A percentile compares a stretch with the other conserved stretches of the same genome.
These are phyloP conservation scores for Trametes gibbosa DNA, from an alignment of 768 basidiomycete species.

Conservation along the genomic window DNA sequence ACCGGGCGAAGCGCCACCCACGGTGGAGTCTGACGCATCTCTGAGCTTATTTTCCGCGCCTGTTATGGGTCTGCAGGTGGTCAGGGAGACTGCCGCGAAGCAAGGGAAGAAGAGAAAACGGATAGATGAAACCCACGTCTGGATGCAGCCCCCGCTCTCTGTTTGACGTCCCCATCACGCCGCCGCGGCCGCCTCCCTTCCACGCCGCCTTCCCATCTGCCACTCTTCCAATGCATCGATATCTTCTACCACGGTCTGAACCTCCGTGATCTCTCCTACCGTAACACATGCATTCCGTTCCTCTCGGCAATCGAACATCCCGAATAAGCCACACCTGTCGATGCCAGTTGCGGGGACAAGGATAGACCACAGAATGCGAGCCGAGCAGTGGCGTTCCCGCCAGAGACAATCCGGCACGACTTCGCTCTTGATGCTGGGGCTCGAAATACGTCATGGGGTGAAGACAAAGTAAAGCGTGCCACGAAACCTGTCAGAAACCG, in stretches of 20 bases:
- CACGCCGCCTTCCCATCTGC: background rate
- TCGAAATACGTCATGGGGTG: too few relatives aligned
- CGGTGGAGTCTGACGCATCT: background rate
- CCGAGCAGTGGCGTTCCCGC: too few relatives aligned
- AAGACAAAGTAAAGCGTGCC: too few relatives aligned
- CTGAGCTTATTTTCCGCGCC: slow-evolving; percentile 3
- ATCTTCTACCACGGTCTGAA: background rate
- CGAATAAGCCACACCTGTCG: background rate
- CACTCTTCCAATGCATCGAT: background rate
- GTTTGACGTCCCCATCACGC: slow-evolving; percentile 4
- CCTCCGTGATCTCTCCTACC: background rate
- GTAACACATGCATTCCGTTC: background rate
- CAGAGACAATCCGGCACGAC: too few relatives aligned
- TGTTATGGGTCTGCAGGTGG: background rate
- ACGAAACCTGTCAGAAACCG: too few relatives aligned
- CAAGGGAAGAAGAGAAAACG: slow-evolving; percentile 2
- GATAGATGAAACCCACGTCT: slow-evolving; percentile 8
- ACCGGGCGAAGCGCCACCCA: background rate
- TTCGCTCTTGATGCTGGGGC: too few relatives aligned
- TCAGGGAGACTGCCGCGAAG: background rate
- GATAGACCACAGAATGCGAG: too few relatives aligned
- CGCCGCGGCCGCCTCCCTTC: background rate
- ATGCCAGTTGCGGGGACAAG: too few relatives aligned
- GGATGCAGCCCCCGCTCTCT: background rate
- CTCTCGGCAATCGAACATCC: background rate